These are phyloP conservation scores for Podospora didyma DNA, from an alignment of 495 filamentous ascomycete species.

Conservation along the genomic window DNA sequence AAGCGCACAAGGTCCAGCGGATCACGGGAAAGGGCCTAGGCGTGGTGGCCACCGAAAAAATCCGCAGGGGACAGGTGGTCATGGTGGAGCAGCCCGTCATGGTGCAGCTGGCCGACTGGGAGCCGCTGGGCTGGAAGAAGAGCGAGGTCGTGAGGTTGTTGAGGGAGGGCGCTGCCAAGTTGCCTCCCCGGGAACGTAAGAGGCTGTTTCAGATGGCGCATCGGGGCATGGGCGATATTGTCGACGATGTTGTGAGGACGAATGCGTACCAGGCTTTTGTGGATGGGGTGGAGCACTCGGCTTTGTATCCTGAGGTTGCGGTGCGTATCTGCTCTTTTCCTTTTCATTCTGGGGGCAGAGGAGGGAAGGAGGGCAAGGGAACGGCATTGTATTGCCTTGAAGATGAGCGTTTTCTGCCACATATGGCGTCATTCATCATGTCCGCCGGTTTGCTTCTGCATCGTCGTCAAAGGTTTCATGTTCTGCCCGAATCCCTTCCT, in stretches of 20 bases:
- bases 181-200: slow-evolving; percentile 4
- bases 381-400: too few relatives aligned
- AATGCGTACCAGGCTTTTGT: slow-evolving; percentile 27
- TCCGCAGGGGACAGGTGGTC: slow-evolving; percentile 17
- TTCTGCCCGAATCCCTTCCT: too few relatives aligned
- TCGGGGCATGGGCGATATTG: slow-evolving; percentile 18
- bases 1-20: too few relatives aligned
- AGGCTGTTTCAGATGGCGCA: slow-evolving; percentile 11
- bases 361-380: too few relatives aligned
- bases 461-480: too few relatives aligned
- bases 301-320: slow-evolving; percentile 27
- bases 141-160: too few relatives aligned
- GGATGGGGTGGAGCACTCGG: slow-evolving; percentile 21
- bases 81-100: slow-evolving; percentile 19
- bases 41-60: slow-evolving; percentile 17
- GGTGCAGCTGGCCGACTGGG: slow-evolving; percentile 16
- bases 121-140: slow-evolving; percentile 6
- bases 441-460: too few relatives aligned
- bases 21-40: too few relatives aligned
- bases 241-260: slow-evolving; percentile 30
- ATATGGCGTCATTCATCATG: too few relatives aligned
- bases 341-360: too few relatives aligned
- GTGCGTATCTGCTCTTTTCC: slow-evolving; percentile 10
- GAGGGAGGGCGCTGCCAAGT: too few relatives aligned
- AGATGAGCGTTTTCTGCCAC: too few relatives aligned